phyloP scores from a whole-genome alignment of 75 land plant genomes.

The Adiantum capillusveneris region DNA sequence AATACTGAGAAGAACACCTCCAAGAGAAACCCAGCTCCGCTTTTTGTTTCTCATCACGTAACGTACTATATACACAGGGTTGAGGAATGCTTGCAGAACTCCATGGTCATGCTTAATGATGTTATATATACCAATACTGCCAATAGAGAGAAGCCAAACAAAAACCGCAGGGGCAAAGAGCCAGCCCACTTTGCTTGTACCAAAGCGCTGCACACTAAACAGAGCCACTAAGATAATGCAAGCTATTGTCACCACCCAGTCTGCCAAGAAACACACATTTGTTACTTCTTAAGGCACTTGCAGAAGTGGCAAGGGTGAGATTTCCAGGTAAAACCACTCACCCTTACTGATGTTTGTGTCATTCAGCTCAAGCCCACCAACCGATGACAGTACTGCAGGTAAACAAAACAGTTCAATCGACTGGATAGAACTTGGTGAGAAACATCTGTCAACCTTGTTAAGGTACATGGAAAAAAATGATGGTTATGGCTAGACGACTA shows the following conservation, averaged over 20 bases:
- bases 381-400: slow-evolving; percentile 64
- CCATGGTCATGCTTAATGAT: slow-evolving; percentile 31
- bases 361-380: slow-evolving; percentile 64
- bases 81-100: slow-evolving; percentile 47
- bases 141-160: slow-evolving; percentile 53
- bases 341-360: slow-evolving; percentile 22
- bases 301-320: background rate
- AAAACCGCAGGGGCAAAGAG: slow-evolving; percentile 47
- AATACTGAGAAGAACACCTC: slow-evolving; percentile 60
- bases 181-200: slow-evolving; percentile 57
- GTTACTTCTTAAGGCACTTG: background rate
- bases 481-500: no score
- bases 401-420: no score
- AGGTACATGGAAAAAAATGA: no score
- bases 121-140: slow-evolving; percentile 56
- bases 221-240: slow-evolving; percentile 43
- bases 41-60: slow-evolving; percentile 40
- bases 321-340: no score
- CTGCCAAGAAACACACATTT: slow-evolving; percentile 26
- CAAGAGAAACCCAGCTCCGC: slow-evolving; percentile 61
- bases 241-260: slow-evolving; percentile 38
- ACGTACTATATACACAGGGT: slow-evolving; percentile 38
- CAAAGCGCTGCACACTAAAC: slow-evolving; percentile 52
- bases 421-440: no score
- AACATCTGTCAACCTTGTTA: no score